A percentile compares a stretch with the other conserved stretches of the same genome.
These are phyloP conservation scores for Phytophthora foliorum DNA, from an alignment of 352 stramenopile species.

Conservation along the genomic window DNA sequence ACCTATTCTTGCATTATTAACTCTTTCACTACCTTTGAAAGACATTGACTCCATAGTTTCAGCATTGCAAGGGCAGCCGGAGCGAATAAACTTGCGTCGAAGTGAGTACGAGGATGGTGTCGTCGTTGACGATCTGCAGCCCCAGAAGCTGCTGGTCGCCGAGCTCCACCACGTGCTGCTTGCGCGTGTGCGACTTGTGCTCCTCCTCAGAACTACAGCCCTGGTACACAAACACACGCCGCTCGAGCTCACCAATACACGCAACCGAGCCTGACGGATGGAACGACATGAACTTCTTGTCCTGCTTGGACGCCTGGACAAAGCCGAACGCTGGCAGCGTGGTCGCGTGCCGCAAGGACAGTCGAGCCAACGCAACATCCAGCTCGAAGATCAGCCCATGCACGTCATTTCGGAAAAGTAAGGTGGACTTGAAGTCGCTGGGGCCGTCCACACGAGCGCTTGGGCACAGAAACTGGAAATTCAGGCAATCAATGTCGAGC, in stretches of 20 bases:
- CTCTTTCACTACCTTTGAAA: neutral
- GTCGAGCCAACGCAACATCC: slow-evolving; percentile 22
- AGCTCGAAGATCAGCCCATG: slow-evolving; percentile 77
- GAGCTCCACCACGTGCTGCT: slow-evolving; percentile 79
- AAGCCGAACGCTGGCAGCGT: slow-evolving; percentile 86
- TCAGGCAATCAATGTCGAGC: slow-evolving; percentile 72
- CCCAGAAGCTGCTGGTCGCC: slow-evolving; percentile 72
- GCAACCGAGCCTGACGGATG: slow-evolving; percentile 63
- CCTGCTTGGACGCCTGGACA: slow-evolving; percentile 89
- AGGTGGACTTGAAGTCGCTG: slow-evolving; percentile 35
- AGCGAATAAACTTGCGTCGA: slow-evolving; percentile 54
- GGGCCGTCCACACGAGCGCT: slow-evolving; percentile 27
- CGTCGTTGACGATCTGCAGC: slow-evolving; percentile 54
- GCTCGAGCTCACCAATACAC: slow-evolving; percentile 82
- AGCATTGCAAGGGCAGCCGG: slow-evolving; percentile 22
- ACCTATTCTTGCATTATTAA: neutral
- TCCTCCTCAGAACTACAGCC: slow-evolving; percentile 43
- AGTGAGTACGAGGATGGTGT: slow-evolving; percentile 66
- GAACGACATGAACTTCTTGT: slow-evolving; percentile 88
- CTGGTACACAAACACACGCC: slow-evolving; percentile 82
- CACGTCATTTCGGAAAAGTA: slow-evolving; percentile 88
- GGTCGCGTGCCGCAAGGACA: slow-evolving; percentile 53
- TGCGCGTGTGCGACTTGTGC: slow-evolving; percentile 52
- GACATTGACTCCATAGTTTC: neutral
- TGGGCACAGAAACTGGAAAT: slow-evolving; percentile 71